Conservation (phyloP, 2,329 filamentous ascomycete genomes). For the Talaromyces marneffei region DNA sequence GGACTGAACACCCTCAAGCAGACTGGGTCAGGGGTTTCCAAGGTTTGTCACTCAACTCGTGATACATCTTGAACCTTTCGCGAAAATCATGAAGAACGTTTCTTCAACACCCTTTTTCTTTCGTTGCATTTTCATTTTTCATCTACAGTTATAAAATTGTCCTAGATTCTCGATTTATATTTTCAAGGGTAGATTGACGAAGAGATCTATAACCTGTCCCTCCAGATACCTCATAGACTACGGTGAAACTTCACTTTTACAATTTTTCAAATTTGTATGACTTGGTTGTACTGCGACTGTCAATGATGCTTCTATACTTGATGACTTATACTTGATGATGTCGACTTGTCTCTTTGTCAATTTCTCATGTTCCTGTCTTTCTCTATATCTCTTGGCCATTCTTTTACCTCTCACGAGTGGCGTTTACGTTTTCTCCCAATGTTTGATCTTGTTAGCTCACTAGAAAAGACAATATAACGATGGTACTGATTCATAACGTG, state of each 20-base stretch:
- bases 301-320: conserved; percentile 7
- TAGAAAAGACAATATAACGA: neutral
- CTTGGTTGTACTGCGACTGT: neutral
- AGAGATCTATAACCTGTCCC: conserved; percentile 24
- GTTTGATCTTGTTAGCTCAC: neutral
- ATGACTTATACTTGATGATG: neutral
- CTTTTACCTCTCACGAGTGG: neutral
- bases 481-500: neutral
- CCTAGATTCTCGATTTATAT: conserved; percentile 21
- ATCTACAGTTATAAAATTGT: neutral
- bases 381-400: neutral
- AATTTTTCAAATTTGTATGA: conserved; percentile 16
- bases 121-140: neutral
- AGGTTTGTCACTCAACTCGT: conserved; percentile 64
- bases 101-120: neutral
- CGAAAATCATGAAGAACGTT: neutral
- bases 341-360: neutral
- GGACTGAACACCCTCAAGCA: conserved; percentile 32
- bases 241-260: conserved; percentile 19
- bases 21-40: conserved; percentile 64
- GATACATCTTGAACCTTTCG: neutral
- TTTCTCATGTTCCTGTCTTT: neutral
- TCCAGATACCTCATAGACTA: conserved; percentile 29
- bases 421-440: neutral
- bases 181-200: conserved; percentile 21